Conservation (phyloP, 2,329 filamentous ascomycete genomes). For the Rhynchosporium secalis region DNA sequence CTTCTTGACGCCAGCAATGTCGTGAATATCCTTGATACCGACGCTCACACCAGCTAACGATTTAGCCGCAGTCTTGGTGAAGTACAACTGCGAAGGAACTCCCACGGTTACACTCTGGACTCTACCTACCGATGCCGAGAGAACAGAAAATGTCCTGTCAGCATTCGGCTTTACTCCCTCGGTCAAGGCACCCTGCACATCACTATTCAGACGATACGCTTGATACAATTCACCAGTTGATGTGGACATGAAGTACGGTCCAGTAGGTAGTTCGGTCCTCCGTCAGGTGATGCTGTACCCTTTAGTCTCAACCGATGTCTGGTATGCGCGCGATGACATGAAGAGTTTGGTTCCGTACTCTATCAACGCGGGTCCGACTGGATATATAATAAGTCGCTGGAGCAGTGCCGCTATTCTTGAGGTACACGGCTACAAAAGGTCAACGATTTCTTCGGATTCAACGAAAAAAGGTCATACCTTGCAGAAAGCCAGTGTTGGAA, state of each 20-base stretch:
- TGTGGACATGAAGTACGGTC: constrained; percentile 51
- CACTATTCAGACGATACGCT: constrained; percentile 51
- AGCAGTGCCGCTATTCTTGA: constrained; percentile 23
- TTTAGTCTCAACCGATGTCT: constrained; percentile 23
- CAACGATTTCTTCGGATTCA: background rate
- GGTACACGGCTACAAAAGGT: constrained; percentile 25
- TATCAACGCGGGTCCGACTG: constrained; percentile 23
- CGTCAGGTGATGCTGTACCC: constrained; percentile 20
- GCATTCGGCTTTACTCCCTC: constrained; percentile 44
- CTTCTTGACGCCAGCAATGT: constrained; percentile 57
- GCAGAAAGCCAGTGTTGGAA: constrained; percentile 34
- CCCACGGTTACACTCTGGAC: constrained; percentile 46
- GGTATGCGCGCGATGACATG: constrained; percentile 27
- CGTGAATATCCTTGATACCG: constrained; percentile 63
- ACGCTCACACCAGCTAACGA: constrained; percentile 61
- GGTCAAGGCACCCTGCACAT: constrained; percentile 51
- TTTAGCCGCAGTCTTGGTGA: constrained; percentile 51
- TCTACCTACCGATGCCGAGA: constrained; percentile 46
- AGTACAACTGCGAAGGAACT: constrained; percentile 63
- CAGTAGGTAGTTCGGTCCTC: constrained; percentile 41
- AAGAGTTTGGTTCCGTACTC: constrained; percentile 32
- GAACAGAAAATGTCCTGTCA: constrained; percentile 45
- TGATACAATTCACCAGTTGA: constrained; percentile 47
- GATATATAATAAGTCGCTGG: constrained; percentile 20
- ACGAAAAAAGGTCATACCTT: constrained; percentile 23